These are phyloP conservation scores for Royoungia palumana DNA, from an alignment of 768 basidiomycete species.

Conservation along the genomic window DNA sequence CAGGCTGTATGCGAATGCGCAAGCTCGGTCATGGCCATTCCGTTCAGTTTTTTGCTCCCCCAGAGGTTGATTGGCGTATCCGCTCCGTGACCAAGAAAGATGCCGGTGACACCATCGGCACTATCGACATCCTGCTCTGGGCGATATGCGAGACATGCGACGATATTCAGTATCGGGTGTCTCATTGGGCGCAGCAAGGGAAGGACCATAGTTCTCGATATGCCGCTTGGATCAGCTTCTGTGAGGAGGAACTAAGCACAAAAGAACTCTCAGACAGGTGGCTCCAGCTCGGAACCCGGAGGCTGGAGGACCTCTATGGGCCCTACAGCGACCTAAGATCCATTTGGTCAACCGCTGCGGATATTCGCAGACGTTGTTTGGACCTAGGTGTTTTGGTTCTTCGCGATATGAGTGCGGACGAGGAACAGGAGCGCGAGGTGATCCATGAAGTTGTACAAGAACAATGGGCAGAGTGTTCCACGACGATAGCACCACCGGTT, in stretches of 20 bases:
- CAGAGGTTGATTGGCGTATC: constrained; percentile 38
- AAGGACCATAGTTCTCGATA: constrained; percentile 18
- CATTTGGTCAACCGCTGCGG: neutral
- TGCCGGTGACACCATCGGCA: neutral
- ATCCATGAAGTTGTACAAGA: constrained; percentile 44
- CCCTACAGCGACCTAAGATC: neutral
- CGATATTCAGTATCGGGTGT: constrained; percentile 37
- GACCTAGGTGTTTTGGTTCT: constrained; percentile 15
- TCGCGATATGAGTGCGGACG: constrained; percentile 31
- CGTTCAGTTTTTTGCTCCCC: constrained; percentile 44
- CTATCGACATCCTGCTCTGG: constrained; percentile 42
- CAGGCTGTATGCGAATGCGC: constrained; percentile 55
- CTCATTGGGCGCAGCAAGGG: constrained; percentile 43
- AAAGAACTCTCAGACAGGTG: constrained; percentile 24
- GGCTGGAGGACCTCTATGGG: constrained; percentile 36
- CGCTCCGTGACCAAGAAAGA: constrained; percentile 22
- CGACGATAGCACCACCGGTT: constrained; percentile 17
- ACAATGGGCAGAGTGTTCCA: constrained; percentile 36
- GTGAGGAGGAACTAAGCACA: neutral
- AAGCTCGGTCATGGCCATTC: constrained; percentile 46
- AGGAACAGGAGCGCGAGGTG: constrained; percentile 52
- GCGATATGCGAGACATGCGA: constrained; percentile 42
- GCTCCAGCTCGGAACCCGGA: constrained; percentile 40
- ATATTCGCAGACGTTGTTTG: constrained; percentile 13
- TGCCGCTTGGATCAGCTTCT: constrained; percentile 15